Evolutionary conservation across 257 asterid species (phyloP), one percentile per base, ranked within the genome.

Genomic region (Capsicum baccatum): DNA sequence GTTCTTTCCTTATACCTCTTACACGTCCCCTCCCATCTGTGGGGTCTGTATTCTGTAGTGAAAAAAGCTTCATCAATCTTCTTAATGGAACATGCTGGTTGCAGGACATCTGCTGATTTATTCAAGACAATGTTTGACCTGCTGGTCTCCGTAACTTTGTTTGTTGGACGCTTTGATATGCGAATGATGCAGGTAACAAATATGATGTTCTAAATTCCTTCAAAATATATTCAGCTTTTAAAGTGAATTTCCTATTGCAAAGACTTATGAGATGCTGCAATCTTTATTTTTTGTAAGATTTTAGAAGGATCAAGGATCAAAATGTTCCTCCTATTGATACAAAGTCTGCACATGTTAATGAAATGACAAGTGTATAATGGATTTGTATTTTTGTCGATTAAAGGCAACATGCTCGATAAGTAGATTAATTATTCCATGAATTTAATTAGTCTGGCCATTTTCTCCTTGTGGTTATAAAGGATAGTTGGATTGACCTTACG

Each of bases 121-220:
- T 97, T 97, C 81, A 97, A 97, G 97, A 97, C 99, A 62, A 98
- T 93, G 70, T 97, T 97, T 91, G 99, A 97, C 89, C 93, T 97
- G 68, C 90, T 97, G 88, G 99, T 97, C 60, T 97, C 99, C 13
- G 98, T 97, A 68, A 95, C 99, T 54, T 93, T 97, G 71, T 97
- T 97, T 89, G 99, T 97, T 85, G 99, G 99, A n/a, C 99, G 99
- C 85, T 97, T 97, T 87, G 99, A 97, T 94, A 97, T 97, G 98
- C 98, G 99, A 54, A 97, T 95, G 98, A 92, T 97, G 99, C 98
- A 97, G 98, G 99, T 96, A 89, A 74, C 11, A n/a, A 3, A 56
- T 66, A 62, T 83, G 11, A 52, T 83, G 80, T 83, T 76, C 37
- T 54, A 8, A 33, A 33, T 54, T 78, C 50, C 26, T 52, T 21